A percentile compares a stretch with the other conserved stretches of the same genome.
phyloP scores from a whole-genome alignment of 306 rosid genomes.

The Luffa acutangula region DNA sequence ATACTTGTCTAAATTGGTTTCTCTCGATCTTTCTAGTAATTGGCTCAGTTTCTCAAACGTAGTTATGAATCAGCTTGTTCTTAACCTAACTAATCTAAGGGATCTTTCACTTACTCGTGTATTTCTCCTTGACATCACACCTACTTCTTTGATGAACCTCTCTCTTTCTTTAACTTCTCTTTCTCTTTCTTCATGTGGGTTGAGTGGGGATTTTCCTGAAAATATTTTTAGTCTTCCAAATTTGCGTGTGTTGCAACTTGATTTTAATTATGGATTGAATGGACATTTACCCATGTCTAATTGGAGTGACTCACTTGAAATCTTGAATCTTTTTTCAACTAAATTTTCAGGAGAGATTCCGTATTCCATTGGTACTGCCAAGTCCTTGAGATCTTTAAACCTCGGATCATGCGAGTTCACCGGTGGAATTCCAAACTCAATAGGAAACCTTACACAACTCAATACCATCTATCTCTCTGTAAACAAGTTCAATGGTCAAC shows the following conservation, averaged over 20 bases:
- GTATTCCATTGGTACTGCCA: background rate
- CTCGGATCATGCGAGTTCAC: background rate
- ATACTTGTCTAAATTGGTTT: background rate
- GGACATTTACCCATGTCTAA: background rate
- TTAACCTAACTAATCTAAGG: background rate
- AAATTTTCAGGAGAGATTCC: conserved; percentile 10
- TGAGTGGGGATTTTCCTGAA: background rate
- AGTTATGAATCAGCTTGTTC: background rate
- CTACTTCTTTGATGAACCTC: background rate
- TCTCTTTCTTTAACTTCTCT: background rate
- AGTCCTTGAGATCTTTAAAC: background rate
- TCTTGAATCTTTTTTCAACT: background rate
- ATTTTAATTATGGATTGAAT: background rate
- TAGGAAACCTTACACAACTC: background rate
- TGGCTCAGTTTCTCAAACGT: background rate
- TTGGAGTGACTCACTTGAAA: background rate
- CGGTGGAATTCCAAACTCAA: background rate
- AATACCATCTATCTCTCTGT: background rate
- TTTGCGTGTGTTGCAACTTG: background rate
- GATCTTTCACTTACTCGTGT: background rate
- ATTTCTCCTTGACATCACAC: background rate
- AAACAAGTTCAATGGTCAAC: conserved; percentile 11
- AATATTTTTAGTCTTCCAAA: background rate
- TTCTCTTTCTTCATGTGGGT: background rate
- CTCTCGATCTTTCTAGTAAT: background rate